A percentile compares a stretch with the other conserved stretches of the same genome.
These are phyloP conservation scores for Amanita pseudoporphyria DNA, from an alignment of 768 basidiomycete species.

Conservation along the genomic window DNA sequence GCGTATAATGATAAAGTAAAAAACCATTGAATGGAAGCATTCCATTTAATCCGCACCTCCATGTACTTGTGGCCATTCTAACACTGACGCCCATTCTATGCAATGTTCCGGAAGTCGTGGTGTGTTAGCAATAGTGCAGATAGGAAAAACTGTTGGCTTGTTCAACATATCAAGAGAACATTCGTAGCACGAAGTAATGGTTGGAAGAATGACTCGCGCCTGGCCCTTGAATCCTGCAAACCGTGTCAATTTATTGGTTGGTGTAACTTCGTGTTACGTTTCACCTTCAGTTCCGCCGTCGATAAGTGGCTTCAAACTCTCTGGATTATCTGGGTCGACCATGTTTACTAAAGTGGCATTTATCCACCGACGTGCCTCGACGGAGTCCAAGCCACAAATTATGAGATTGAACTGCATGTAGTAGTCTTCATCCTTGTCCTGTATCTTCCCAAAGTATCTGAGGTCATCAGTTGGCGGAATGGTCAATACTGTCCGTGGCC, in stretches of 20 bases:
- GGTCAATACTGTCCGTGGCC: background rate
- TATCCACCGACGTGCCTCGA: conserved; percentile 97
- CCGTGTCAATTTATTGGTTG: conserved; percentile 1
- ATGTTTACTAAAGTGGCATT: conserved; percentile 95
- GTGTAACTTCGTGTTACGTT: background rate
- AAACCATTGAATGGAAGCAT: background rate
- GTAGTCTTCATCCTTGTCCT: conserved; percentile 92
- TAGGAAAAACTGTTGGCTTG: conserved; percentile 93
- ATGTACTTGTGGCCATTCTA: conserved; percentile 95
- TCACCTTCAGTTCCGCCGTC: conserved; percentile 98
- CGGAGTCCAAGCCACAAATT: conserved; percentile 95
- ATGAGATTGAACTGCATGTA: conserved; percentile 96
- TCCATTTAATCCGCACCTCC: conserved; percentile 45
- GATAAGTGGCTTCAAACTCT: conserved; percentile 92
- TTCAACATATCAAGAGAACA: conserved; percentile 98
- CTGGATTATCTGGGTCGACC: conserved; percentile 87
- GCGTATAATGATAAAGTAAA: background rate
- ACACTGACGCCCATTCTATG: conserved; percentile 98
- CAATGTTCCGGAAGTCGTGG: conserved; percentile 97
- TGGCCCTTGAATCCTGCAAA: conserved; percentile 92
- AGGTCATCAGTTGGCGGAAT: background rate
- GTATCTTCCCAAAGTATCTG: conserved; percentile 96
- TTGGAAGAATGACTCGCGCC: conserved; percentile 92
- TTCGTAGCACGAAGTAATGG: conserved; percentile 94
- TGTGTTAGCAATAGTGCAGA: conserved; percentile 98